A percentile compares a stretch with the other conserved stretches of the same genome.
phyloP scores from a whole-genome alignment of 108 stramenopile species.

The Nitzschia sp. region DNA sequence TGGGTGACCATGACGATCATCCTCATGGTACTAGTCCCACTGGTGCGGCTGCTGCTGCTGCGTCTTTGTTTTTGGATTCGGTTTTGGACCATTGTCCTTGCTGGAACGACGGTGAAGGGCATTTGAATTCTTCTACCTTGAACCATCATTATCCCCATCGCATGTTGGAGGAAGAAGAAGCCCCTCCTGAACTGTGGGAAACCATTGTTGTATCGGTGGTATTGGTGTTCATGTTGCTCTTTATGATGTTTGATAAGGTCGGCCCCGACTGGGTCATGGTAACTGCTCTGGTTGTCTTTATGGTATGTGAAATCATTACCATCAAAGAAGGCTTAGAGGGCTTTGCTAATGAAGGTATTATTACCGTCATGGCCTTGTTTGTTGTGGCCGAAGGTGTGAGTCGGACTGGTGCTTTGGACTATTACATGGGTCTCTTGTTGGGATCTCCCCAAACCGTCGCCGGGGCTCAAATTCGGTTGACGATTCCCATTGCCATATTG shows the following conservation, averaged over 20 bases:
- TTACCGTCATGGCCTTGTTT: constrained; percentile 84
- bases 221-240: constrained; percentile 66
- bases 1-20: no score
- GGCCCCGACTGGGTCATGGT: constrained; percentile 78
- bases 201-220: constrained; percentile 56
- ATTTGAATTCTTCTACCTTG: no score
- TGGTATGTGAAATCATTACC: constrained; percentile 73
- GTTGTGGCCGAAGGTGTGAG: constrained; percentile 86
- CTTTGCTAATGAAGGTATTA: constrained; percentile 79
- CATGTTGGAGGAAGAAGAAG: neutral
- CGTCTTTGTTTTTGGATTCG: no score
- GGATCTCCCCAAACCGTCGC: constrained; percentile 64
- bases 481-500: constrained; percentile 63
- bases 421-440: constrained; percentile 83
- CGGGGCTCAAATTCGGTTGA: constrained; percentile 73
- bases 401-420: constrained; percentile 84
- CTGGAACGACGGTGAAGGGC: no score
- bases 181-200: constrained; percentile 42
- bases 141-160: no score
- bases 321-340: constrained; percentile 72
- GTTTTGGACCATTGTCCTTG: no score
- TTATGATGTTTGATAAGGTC: constrained; percentile 64
- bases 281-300: constrained; percentile 67
- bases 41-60: no score
- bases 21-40: no score